These are phyloP conservation scores for Solanum appendiculatum DNA, from an alignment of 257 asterid genomes.

Conservation along the genomic window DNA sequence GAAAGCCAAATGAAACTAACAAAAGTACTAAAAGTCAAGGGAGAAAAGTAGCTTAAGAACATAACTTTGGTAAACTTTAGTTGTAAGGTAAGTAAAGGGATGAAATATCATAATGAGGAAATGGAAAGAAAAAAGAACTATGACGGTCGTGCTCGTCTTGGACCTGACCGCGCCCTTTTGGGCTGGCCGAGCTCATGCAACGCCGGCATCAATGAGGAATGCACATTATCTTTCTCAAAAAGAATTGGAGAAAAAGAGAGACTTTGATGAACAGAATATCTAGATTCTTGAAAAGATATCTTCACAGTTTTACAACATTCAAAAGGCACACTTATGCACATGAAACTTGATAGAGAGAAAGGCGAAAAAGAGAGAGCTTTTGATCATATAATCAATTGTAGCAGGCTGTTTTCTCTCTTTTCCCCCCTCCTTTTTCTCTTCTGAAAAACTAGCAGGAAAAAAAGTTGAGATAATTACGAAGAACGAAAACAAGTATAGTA, in stretches of 20 bases:
- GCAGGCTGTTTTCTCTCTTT: background rate
- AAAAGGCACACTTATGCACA: background rate
- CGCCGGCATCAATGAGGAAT: background rate
- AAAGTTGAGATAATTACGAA: background rate
- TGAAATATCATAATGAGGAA: background rate
- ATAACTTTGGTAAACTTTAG: background rate
- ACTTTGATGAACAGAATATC: background rate
- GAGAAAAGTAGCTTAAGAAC: background rate
- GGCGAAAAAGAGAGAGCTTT: background rate
- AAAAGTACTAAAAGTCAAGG: background rate
- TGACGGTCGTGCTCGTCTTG: background rate
- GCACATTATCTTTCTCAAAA: background rate
- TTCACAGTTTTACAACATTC: background rate
- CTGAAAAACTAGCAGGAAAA: slow-evolving; percentile 5
- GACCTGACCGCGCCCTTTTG: background rate
- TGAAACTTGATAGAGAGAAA: background rate
- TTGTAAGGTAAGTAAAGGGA: background rate
- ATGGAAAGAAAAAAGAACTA: no score
- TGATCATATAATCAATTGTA: background rate
- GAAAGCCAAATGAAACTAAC: background rate
- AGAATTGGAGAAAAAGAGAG: background rate
- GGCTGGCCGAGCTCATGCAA: background rate
- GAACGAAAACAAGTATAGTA: slow-evolving; percentile 3
- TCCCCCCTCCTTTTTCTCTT: background rate
- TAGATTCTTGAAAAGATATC: background rate